phyloP scores from a whole-genome alignment of 495 filamentous ascomycete genomes.

The Cryomyces minteri region DNA sequence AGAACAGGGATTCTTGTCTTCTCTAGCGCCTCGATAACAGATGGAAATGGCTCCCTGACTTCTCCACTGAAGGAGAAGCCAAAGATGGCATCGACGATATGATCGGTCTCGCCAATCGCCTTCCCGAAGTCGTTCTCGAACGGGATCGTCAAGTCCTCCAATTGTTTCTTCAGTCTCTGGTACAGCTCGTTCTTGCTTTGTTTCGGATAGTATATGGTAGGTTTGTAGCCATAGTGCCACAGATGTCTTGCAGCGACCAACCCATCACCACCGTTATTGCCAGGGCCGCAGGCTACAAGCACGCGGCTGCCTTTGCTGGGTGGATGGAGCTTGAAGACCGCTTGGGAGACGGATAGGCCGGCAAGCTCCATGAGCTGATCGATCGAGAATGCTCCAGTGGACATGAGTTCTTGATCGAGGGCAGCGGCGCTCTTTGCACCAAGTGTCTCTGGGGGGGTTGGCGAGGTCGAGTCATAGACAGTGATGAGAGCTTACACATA shows the following conservation, averaged over 20 bases:
- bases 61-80: conserved; percentile 91
- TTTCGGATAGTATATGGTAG: conserved; percentile 86
- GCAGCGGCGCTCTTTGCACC: conserved; percentile 65
- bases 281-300: conserved; percentile 81
- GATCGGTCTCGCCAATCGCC: conserved; percentile 47
- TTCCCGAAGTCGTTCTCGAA: conserved; percentile 65
- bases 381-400: conserved; percentile 73
- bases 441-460: conserved; percentile 1
- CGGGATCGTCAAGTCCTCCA: conserved; percentile 62
- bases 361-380: conserved; percentile 97
- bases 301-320: conserved; percentile 49
- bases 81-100: conserved; percentile 88
- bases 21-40: conserved; percentile 59
- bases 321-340: conserved; percentile 80
- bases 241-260: conserved; percentile 90
- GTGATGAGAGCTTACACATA: no score
- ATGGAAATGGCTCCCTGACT: conserved; percentile 74
- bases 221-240: conserved; percentile 82
- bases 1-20: conserved; percentile 60
- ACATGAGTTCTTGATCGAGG: conserved; percentile 90
- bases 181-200: conserved; percentile 79
- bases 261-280: conserved; percentile 95
- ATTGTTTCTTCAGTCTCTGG: conserved; percentile 67
- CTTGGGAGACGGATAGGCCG: conserved; percentile 84
- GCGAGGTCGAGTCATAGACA: no score